Evolutionary conservation across 108 stramenopile species (phyloP), one percentile per base, ranked within the genome.

Genomic region (Mediolabrus comicus): DNA sequence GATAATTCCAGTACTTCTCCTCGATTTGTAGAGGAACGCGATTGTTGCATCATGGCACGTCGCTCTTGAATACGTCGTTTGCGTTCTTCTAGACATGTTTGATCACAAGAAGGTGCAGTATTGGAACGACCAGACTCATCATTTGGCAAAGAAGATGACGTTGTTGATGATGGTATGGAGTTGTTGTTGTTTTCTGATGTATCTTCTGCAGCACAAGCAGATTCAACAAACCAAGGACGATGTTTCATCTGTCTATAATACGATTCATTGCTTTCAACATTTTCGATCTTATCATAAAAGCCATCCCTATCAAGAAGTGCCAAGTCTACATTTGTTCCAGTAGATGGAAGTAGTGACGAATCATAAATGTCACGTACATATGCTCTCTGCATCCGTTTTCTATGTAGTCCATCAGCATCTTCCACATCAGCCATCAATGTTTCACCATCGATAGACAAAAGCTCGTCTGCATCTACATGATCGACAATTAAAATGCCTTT

Each of bases 401-500:
- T 13, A 33, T 78, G 81, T 78, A 83, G 85, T 7, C 67, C 69
- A 35, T 57, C 64, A 33, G 86, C 67, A 60, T 69, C 76, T 70
- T 88, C 87, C 65, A 91, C 57, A 31, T 87, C 86, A 0, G 84
- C 79, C 72, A 89, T 70, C 6, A 72, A 74, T 12, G 83, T 67
- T 76, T 93, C 86, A 78, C 85, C 88, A 11, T 80, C 76, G 0
- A 88, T 72, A 8, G 89, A 67, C 58, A 91, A 43, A 0, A 91
- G 30, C 53, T 91, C 90, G 0, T 86, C 77, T 58, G 86, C 65
- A 3, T 64, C 77, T 2, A 91, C 83, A 75, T 95, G 93, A 87
- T 95, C 93, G 13, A 84, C 74, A 24, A 90, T 86, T 2, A 95
- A 59, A 59, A 95, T 82, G 1, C 93, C 93, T 7, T 79, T 78